Base-by-base conservation (phyloP, 1,139 yeast genomes). In the Debaryomyces fabryi region DNA sequence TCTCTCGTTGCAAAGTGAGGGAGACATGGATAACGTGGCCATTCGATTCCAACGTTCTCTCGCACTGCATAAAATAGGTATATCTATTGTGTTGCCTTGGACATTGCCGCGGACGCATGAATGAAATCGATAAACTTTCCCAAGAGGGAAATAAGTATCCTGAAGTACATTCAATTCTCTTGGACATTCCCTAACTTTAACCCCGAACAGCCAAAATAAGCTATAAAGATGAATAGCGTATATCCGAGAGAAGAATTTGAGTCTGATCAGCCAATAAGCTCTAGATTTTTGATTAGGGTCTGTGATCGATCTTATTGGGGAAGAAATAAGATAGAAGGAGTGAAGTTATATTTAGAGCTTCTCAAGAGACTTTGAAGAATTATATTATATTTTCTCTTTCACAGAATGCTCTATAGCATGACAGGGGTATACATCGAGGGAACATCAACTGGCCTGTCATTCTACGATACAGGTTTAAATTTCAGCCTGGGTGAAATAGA, bases 401-500 rank as follows among this genome's bases (percentile, higher is more conserved):
- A 6, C 37, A 10, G n/a, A 34, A 10, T 3, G 20, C 6, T 20
- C 7, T 20, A 20, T 16, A 18, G 16, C 10, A 40, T 40, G 43
- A 21, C 25, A 8, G 27, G 20, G 21, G 13, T 30, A 15, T 37
- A 37, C 15, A 32, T n/a, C 6, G 39, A 41, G 15, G 15, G 10
- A 36, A 25, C n/a, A n/a, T 24, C 23, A 12, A 20, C 13, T n/a
- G 7, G 16, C n/a, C 40, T 21, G 18, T n/a, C 37, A 3, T 24
- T n/a, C 15, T 10, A 38, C 7, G 30, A 25, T 6, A 10, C 23
- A 27, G 47, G 33, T 7, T n/a, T 44, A 6, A 16, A 34, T 21
- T 21, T 46, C 9, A 46, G 42, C 23, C 33, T n/a, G 45, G 13
- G 29, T 30, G 51, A 49, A 23, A 49, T 41, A 8, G 24, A 18